Base-by-base conservation (phyloP, 2,329 filamentous ascomycete genomes). In the Fusarium verticillioides region DNA sequence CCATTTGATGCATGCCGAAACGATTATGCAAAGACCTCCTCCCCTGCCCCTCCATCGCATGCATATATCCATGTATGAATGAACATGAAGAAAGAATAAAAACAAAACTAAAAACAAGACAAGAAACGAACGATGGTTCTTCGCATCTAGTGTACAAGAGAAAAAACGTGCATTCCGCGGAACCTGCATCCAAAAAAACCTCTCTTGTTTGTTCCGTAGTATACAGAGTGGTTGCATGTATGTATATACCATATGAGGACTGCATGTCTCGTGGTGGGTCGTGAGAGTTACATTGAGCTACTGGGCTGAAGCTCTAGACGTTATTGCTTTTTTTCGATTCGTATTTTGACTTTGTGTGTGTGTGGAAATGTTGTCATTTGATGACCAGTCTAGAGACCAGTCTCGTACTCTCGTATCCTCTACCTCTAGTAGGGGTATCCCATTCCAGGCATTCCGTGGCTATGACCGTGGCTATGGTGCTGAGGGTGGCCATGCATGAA, bases 391-490 rank as follows among this genome's bases (percentile, higher is more conserved):
- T 13, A 30, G 32, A 26, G 42, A 49, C 36, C 16, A n/a, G 40
- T 18, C 23, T 46, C 34, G 42, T 42, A 28, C 26, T 54, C 60
- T 64, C 53, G 19, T 28, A 63, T 70, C 57, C 63, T 70, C 46
- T 64, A 69, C 57, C 63, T 70, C 47, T 64, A 69, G 68, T 75
- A 79, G 66, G 76, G 72, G 42, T 78, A 81, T 56, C 77, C 74
- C 72, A 79, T 78, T 23, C 75, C 75, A 8, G 79, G 73, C 68
- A 81, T 74, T n/a, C 71, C 60, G 11, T 74, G 70, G n/a, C 46
- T 30, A 53, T 73, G 70, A 5, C 61, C 49, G 12, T 71, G 70
- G 36, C 26, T 52, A 7, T 66, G 67, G 26, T 69, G 65, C 42
- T 72, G 70, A 39, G 65, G 49, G 15, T 72, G 70, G n/a, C 75